Conservation (phyloP, 495 filamentous ascomycete genomes). For the Penicillium argentinense region DNA sequence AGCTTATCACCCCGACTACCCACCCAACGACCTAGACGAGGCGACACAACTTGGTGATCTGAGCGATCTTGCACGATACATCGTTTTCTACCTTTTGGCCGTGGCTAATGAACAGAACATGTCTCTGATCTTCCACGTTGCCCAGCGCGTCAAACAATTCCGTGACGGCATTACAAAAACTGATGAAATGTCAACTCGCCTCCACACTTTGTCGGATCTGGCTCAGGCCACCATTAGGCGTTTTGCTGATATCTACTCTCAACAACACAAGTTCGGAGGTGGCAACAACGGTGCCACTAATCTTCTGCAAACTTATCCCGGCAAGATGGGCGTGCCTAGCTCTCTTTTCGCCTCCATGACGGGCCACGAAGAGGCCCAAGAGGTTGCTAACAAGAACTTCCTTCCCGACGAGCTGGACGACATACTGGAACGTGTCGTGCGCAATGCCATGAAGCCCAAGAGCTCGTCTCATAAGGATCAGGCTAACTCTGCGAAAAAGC, state of each 20-base stretch:
- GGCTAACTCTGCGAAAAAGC: slow-evolving; percentile 38
- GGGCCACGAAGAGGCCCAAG: slow-evolving; percentile 75
- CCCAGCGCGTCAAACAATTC: slow-evolving; percentile 88
- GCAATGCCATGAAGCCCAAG: slow-evolving; percentile 41
- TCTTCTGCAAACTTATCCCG: slow-evolving; percentile 75
- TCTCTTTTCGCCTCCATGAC: slow-evolving; percentile 73
- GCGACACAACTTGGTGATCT: slow-evolving; percentile 64
- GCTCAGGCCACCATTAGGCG: slow-evolving; percentile 77
- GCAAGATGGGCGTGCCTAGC: slow-evolving; percentile 75
- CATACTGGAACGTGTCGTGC: slow-evolving; percentile 65
- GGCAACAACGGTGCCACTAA: slow-evolving; percentile 67
- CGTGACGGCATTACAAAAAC: slow-evolving; percentile 68
- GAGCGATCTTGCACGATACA: slow-evolving; percentile 77
- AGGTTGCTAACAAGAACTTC: slow-evolving; percentile 80
- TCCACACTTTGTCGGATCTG: slow-evolving; percentile 88
- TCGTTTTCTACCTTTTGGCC: slow-evolving; percentile 82
- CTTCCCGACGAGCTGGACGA: slow-evolving; percentile 82
- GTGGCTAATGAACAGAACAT: slow-evolving; percentile 86
- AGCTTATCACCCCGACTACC: slow-evolving; percentile 94
- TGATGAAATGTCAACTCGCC: slow-evolving; percentile 51
- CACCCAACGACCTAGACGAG: slow-evolving; percentile 40
- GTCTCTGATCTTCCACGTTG: slow-evolving; percentile 85
- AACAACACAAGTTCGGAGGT: slow-evolving; percentile 48
- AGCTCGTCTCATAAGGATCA: slow-evolving; percentile 27
- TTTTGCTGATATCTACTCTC: slow-evolving; percentile 64